phyloP scores from a whole-genome alignment of 1,139 yeast genomes.

The Protomyces inouyei region DNA sequence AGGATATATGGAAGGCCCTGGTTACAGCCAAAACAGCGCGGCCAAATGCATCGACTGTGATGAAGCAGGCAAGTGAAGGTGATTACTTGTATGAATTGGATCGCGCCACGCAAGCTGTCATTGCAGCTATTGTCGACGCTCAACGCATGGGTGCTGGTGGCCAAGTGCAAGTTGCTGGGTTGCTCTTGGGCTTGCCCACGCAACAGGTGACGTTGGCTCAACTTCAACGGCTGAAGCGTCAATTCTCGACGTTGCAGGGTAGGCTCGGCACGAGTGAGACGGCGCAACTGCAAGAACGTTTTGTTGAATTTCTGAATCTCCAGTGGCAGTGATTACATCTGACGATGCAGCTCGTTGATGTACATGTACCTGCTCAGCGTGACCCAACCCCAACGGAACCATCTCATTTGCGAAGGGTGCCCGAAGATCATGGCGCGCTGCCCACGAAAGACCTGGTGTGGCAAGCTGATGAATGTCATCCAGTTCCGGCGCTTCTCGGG shows the following conservation, averaged over 20 bases:
- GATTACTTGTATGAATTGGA: constrained; percentile 79
- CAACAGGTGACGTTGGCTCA: constrained; percentile 65
- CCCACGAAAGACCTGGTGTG: constrained; percentile 56
- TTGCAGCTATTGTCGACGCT: constrained; percentile 54
- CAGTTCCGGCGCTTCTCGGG: constrained; percentile 10
- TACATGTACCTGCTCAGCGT: constrained; percentile 64
- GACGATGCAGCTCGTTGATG: constrained; percentile 54
- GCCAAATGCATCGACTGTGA: constrained; percentile 56
- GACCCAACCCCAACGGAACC: constrained; percentile 94
- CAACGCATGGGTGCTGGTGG: constrained; percentile 55
- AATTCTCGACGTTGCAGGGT: constrained; percentile 71
- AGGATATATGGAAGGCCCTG: constrained; percentile 67
- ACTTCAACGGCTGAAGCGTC: constrained; percentile 75
- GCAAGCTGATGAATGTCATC: constrained; percentile 46
- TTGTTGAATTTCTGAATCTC: constrained; percentile 64
- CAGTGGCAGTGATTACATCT: constrained; percentile 19
- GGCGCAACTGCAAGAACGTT: constrained; percentile 62
- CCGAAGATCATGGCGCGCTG: constrained; percentile 76
- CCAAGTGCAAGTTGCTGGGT: constrained; percentile 7
- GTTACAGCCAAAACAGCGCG: constrained; percentile 55
- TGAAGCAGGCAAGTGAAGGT: constrained; percentile 63
- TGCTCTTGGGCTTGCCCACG: constrained; percentile 57
- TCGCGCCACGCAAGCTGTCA: constrained; percentile 59
- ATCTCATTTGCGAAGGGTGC: constrained; percentile 85
- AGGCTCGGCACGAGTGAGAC: constrained; percentile 53